Conservation (phyloP, 1,139 yeast genomes). For the Candida sanyaensis region DNA sequence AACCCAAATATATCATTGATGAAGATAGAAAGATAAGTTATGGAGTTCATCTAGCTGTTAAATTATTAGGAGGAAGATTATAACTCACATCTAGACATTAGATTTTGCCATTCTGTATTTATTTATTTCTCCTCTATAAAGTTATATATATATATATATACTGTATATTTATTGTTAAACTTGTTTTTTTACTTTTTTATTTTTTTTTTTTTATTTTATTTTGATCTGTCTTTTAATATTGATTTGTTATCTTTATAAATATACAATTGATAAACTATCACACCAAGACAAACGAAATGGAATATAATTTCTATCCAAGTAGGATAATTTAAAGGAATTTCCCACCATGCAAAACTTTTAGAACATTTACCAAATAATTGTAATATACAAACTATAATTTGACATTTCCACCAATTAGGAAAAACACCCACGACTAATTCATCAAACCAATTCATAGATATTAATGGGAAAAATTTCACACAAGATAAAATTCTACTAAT, state of each 20-base stretch:
- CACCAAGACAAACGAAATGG: constrained; percentile 8
- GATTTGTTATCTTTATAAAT: constrained; percentile 13
- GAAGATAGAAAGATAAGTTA: constrained; percentile 59
- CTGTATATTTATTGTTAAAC: not conserved
- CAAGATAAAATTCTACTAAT: constrained; percentile 17
- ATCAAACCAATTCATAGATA: constrained; percentile 28
- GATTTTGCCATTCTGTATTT: not conserved
- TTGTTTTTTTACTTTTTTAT: too few species aligned
- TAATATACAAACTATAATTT: not conserved
- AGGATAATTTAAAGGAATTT: constrained; percentile 26
- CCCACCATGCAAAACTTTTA: constrained; percentile 21
- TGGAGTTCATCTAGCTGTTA: constrained; percentile 67
- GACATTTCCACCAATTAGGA: constrained; percentile 12
- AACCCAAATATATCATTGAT: constrained; percentile 37
- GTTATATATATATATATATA: not conserved
- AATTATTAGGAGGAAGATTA: constrained; percentile 64
- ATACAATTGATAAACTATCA: constrained; percentile 15
- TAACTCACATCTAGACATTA: constrained; percentile 22
- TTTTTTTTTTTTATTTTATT: too few species aligned
- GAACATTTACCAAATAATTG: not conserved
- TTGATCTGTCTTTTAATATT: constrained; percentile 4
- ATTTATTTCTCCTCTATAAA: not conserved
- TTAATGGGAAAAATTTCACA: constrained; percentile 28
- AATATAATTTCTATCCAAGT: constrained; percentile 20
- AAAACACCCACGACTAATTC: constrained; percentile 19